Evolutionary conservation across 2,329 filamentous ascomycete species (phyloP).

Genomic region (Trichoderma atrobrunneum): DNA sequence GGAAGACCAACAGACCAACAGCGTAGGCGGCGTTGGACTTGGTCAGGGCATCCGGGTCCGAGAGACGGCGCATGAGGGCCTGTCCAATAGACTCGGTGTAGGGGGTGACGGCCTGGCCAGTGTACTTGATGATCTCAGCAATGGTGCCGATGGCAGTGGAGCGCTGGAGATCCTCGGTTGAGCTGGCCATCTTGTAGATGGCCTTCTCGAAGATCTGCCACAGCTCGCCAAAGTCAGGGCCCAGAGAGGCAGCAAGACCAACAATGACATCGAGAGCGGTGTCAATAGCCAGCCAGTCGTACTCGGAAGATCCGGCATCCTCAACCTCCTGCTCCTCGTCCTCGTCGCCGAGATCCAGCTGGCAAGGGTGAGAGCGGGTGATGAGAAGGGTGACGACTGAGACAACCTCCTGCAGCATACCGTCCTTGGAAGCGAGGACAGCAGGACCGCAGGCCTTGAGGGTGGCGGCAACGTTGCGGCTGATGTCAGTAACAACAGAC

Average conservation of each 20-base stretch:
- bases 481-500: slow-evolving; percentile 88
- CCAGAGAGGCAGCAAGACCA: slow-evolving; percentile 78
- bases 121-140: slow-evolving; percentile 84
- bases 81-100: slow-evolving; percentile 76
- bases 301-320: slow-evolving; percentile 80
- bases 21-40: slow-evolving; percentile 96
- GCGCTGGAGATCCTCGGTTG: slow-evolving; percentile 81
- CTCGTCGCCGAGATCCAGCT: slow-evolving; percentile 81
- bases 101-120: slow-evolving; percentile 76
- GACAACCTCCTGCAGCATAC: slow-evolving; percentile 70
- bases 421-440: slow-evolving; percentile 68
- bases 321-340: slow-evolving; percentile 68
- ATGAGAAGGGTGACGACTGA: slow-evolving; percentile 75
- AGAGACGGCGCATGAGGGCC: slow-evolving; percentile 79
- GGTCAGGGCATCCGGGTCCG: slow-evolving; percentile 85
- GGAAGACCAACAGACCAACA: slow-evolving; percentile 77
- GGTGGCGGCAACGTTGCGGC: slow-evolving; percentile 85
- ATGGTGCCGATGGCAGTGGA: slow-evolving; percentile 88
- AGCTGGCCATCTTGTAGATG: slow-evolving; percentile 81
- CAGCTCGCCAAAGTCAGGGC: slow-evolving; percentile 75
- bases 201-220: slow-evolving; percentile 97
- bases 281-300: slow-evolving; percentile 96
- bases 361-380: slow-evolving; percentile 87
- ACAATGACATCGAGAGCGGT: slow-evolving; percentile 89
- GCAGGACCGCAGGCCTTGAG: slow-evolving; percentile 89